Base-by-base conservation (phyloP, 202 grass and related monocot genomes). In the Bolboschoenoplectus hybrid region DNA sequence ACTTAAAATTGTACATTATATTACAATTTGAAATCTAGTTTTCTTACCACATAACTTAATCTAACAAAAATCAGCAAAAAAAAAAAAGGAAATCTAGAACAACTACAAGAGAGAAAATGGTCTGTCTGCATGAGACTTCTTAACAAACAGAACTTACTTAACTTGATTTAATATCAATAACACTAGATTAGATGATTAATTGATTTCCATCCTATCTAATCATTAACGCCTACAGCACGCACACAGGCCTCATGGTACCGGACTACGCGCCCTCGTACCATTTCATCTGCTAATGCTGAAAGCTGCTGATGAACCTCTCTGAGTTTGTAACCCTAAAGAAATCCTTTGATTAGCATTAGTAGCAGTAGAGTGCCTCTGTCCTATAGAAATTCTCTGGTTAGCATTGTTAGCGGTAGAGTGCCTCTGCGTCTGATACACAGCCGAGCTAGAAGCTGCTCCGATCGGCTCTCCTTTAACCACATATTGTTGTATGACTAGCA, bases 401-500 rank as follows among this genome's bases (percentile, higher is more conserved):
- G 47, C 47, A 75, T 32, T 52, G 35, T 35, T 53, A 2, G 71
- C 71, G 32, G 71, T 26, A 26, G 71, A 51, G 45, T 74, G 72
- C 9, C 72, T 75, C 9, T 50, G 70, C 12, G 10, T 76, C 50
- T 77, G 26, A 56, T 38, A 53, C 56, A 11, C 10, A 74, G 56
- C 8, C 8, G 67, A 1, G 39, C 77, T 2, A 64, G 80, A 55
- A 32, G 53, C 63, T 17, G 60, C 57, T 85, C 86, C 14, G 45
- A 56, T 63, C 44, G 56, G 50, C 12, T 46, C 58, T 85, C 68
- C 12, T 12, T 57, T 84, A 76, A 87, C 89, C 0, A 84, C 87
- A 65, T 94, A 89, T 69, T 97, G 94, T 84, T 94, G 92, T 84
- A 94, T 71, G 53, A 94, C 89, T 49, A 97, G 77, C 83, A 97